Conservation (phyloP, 192 early-diverging fungal species). For the Phlyctochytrium planicorne region DNA sequence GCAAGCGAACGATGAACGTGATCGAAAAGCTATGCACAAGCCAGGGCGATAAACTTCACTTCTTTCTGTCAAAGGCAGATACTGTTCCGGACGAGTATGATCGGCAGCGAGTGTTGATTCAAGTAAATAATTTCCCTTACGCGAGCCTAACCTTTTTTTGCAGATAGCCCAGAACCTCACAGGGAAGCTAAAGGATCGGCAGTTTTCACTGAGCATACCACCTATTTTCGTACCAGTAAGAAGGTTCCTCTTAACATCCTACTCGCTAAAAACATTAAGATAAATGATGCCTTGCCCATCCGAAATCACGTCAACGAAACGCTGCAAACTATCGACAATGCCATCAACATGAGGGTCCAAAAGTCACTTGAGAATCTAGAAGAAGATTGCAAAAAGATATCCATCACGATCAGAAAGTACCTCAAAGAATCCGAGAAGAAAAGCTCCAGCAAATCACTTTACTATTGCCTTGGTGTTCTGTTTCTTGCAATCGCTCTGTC, state of each 20-base stretch:
- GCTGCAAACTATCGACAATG: constrained; percentile 16
- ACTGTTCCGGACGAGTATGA: no score
- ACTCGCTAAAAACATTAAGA: neutral
- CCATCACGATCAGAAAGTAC: neutral
- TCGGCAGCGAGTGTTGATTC: no score
- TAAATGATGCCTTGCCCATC: neutral
- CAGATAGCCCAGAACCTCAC: constrained; percentile 21
- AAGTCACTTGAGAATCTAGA: constrained; percentile 9
- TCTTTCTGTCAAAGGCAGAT: no score
- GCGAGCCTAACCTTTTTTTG: no score
- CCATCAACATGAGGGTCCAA: constrained; percentile 15
- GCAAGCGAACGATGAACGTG: no score
- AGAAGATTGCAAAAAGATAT: constrained; percentile 7
- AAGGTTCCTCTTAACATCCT: neutral
- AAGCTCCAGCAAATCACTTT: no score
- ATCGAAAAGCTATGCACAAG: no score
- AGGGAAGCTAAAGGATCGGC: constrained; percentile 13
- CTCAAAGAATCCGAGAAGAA: no score
- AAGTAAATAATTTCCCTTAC: no score
- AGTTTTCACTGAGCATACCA: constrained; percentile 15
- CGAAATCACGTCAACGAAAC: constrained; percentile 22
- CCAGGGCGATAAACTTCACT: no score
- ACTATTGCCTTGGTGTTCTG: no score
- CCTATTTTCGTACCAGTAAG: constrained; percentile 12
- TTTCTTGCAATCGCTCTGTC: no score